phyloP scores from a whole-genome alignment of 2,329 filamentous ascomycete genomes.

The Botrytis hyacinthi region DNA sequence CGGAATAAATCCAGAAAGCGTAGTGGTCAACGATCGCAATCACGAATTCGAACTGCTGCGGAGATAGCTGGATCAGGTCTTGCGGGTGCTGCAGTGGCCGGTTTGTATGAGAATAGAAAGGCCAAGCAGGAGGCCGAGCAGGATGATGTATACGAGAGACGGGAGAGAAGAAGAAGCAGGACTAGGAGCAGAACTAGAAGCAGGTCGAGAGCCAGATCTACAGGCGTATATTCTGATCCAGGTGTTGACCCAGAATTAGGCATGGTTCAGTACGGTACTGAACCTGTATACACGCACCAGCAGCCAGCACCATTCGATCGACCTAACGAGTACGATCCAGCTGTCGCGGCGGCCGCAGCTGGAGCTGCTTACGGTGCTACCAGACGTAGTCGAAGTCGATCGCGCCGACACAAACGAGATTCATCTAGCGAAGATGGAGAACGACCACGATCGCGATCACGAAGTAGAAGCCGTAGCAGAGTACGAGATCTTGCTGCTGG shows the following conservation, averaged over 20 bases:
- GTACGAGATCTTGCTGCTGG: constrained; percentile 56
- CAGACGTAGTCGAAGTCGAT: constrained; percentile 30
- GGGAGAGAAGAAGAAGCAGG: constrained; percentile 33
- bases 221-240: constrained; percentile 48
- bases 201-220: constrained; percentile 51
- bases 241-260: constrained; percentile 63
- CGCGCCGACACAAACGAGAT: constrained; percentile 26
- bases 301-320: constrained; percentile 34
- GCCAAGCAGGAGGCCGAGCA: constrained; percentile 56
- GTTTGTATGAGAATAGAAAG: constrained; percentile 59
- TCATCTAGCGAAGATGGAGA: constrained; percentile 33
- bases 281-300: constrained; percentile 50
- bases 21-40: constrained; percentile 43
- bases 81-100: constrained; percentile 59
- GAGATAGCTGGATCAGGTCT: constrained; percentile 61
- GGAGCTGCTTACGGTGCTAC: constrained; percentile 32
- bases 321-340: constrained; percentile 27
- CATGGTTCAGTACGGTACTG: constrained; percentile 64
- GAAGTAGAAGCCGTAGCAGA: constrained; percentile 45
- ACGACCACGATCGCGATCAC: constrained; percentile 26
- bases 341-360: constrained; percentile 28
- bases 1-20: constrained; percentile 53
- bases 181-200: constrained; percentile 36
- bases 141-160: constrained; percentile 30
- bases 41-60: constrained; percentile 49